Evolutionary conservation across 2,329 filamentous ascomycete genomes (phyloP).

Genomic region (Alternaria incomplexa): DNA sequence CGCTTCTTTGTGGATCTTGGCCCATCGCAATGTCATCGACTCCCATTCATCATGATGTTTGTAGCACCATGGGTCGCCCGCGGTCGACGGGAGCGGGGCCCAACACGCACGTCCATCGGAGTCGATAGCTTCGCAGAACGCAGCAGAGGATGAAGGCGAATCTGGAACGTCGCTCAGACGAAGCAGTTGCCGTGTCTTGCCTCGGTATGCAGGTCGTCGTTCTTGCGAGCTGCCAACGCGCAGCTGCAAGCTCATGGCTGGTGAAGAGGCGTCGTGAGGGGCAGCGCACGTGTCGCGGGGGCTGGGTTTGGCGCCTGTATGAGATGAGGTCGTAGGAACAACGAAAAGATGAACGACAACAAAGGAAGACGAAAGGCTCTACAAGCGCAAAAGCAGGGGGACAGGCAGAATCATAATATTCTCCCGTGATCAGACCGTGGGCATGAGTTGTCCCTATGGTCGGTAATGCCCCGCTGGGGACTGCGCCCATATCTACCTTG

Average conservation of each 20-base stretch:
- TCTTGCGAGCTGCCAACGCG: slow-evolving; percentile 13
- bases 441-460: too few relatives aligned
- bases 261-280: too few relatives aligned
- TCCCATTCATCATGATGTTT: slow-evolving; percentile 25
- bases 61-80: slow-evolving; percentile 19
- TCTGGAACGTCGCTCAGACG: slow-evolving; percentile 18
- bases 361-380: too few relatives aligned
- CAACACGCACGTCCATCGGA: slow-evolving; percentile 27
- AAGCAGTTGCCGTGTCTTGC: slow-evolving; percentile 13
- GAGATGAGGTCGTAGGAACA: too few relatives aligned
- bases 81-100: slow-evolving; percentile 6
- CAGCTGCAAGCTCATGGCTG: slow-evolving; percentile 15
- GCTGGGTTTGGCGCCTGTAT: too few relatives aligned
- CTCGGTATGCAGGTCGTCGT: slow-evolving; percentile 3
- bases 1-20: slow-evolving; percentile 20
- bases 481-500: too few relatives aligned
- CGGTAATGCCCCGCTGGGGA: too few relatives aligned
- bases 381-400: too few relatives aligned
- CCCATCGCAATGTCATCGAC: slow-evolving; percentile 24
- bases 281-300: too few relatives aligned
- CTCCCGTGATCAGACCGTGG: too few relatives aligned
- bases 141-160: slow-evolving; percentile 14
- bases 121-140: slow-evolving; percentile 31
- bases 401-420: too few relatives aligned
- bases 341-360: too few relatives aligned